Percentiles rank a stretch among this genome's conserved stretches.
phyloP scores from a whole-genome alignment of 129 eudicot species.

The Flaveria linearis region DNA sequence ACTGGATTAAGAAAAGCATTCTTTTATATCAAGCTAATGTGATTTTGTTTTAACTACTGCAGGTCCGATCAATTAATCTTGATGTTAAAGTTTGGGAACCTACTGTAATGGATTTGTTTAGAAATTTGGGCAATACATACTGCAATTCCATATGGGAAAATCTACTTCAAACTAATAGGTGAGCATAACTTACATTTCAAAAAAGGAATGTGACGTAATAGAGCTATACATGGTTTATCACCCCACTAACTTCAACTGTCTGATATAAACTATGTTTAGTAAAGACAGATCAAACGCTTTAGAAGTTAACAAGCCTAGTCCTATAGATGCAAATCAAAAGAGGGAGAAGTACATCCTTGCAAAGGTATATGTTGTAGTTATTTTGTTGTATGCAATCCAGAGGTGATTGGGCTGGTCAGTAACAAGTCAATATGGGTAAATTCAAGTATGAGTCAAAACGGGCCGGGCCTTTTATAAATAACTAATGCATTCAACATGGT shows the following conservation, averaged over 20 bases:
- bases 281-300: slow-evolving; percentile 36
- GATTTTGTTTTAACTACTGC: slow-evolving; percentile 24
- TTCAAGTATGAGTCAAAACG: neutral
- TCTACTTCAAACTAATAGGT: slow-evolving; percentile 51
- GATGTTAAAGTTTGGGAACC: slow-evolving; percentile 99
- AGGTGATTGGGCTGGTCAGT: neutral
- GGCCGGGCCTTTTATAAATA: neutral
- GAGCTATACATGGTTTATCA: slow-evolving; percentile 6
- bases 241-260: slow-evolving; percentile 18
- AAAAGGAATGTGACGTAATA: slow-evolving; percentile 3
- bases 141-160: slow-evolving; percentile 95
- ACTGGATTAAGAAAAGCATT: neutral
- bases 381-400: neutral
- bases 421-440: neutral
- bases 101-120: slow-evolving; percentile 66
- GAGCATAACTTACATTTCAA: slow-evolving; percentile 26
- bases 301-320: slow-evolving; percentile 59
- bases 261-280: slow-evolving; percentile 39
- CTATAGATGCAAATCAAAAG: slow-evolving; percentile 54
- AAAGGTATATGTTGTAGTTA: slow-evolving; percentile 55
- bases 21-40: neutral
- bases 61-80: slow-evolving; percentile 88
- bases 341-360: slow-evolving; percentile 80
- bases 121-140: slow-evolving; percentile 66
- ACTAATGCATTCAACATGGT: neutral